phyloP scores from a whole-genome alignment of 805 yeast species.

The Phaffomyces antillensis region DNA sequence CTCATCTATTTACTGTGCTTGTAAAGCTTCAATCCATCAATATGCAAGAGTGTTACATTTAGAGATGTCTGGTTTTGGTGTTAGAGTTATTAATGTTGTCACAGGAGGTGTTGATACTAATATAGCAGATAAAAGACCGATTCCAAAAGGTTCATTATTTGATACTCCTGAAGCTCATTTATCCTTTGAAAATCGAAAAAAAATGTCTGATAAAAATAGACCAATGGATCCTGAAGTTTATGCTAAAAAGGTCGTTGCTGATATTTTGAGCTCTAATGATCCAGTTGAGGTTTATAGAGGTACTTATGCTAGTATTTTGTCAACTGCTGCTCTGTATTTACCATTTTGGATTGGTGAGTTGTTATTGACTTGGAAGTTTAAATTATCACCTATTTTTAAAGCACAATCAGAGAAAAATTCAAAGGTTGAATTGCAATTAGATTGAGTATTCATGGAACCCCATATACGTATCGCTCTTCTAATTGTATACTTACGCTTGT shows the following conservation, averaged over 20 bases:
- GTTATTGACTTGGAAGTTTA: conserved; percentile 34
- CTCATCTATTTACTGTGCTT: conserved; percentile 55
- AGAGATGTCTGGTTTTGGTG: conserved; percentile 68
- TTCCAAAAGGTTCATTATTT: conserved; percentile 51
- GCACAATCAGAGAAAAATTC: conserved; percentile 19
- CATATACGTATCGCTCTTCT: too few species aligned
- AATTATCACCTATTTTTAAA: conserved; percentile 28
- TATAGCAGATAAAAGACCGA: conserved; percentile 57
- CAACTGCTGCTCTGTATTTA: conserved; percentile 28
- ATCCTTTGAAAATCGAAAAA: conserved; percentile 43
- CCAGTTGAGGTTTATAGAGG: conserved; percentile 56
- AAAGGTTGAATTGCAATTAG: conserved; percentile 15
- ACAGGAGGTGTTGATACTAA: conserved; percentile 75
- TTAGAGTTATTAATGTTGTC: conserved; percentile 57
- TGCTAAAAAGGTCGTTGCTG: conserved; percentile 48
- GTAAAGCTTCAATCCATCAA: conserved; percentile 72
- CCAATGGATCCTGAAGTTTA: conserved; percentile 58
- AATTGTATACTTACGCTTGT: too few species aligned
- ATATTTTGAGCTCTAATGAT: conserved; percentile 31
- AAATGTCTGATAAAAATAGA: conserved; percentile 49
- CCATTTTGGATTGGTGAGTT: conserved; percentile 45
- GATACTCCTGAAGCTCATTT: conserved; percentile 42
- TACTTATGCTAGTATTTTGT: conserved; percentile 31
- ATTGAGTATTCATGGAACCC: not conserved
- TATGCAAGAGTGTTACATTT: conserved; percentile 56